Evolutionary conservation across 2,329 filamentous ascomycete genomes (phyloP), one percentile per base, ranked within the genome.

Genomic region (Colletotrichum liaoningense): DNA sequence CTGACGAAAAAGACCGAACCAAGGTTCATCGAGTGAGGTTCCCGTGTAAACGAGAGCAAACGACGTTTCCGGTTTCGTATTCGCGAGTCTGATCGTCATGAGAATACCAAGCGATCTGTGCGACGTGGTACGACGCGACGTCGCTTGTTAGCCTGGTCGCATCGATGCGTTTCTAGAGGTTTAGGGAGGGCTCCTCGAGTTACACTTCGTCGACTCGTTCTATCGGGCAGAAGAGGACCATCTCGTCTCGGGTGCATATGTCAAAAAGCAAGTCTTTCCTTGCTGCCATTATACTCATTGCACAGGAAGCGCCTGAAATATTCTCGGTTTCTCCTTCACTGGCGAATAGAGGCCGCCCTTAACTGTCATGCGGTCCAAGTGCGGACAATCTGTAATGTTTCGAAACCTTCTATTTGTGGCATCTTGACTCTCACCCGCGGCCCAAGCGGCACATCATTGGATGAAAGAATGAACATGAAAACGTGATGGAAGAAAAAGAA

Each of bases 31-130:
- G 67, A n/a, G 42, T 35, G 28, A 46, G 26, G 6, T n/a, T 57
- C 42, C 26, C 35, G 11, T 62, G 67, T n/a, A 73, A 57, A 35
- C 22, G 59, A 28, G 49, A 64, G 42, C 22, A n/a, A 58, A 14
- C n/a, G 55, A 11, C 55, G 67, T 46, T 59, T 28, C 65, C 55
- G 19, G 24, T 57, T 66, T 66, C 70, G 70, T 62, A 66, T 55
- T 62, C 67, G 60, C 6, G 14, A 57, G 60, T 70, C 6, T 70
- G 24, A 72, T 64, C 42, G 66, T 55, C 69, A 55, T 9, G 16
- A 56, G 9, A 16, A 54, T 24, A 52, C 28, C 24, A 59, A 46
- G 24, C 8, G 60, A 12, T 12, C 26, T 35, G 56, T 30, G 14
- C 12, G 22, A 19, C n/a, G 63, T 56, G 28, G 24, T 33, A 14